Base-by-base conservation (phyloP, 352 stramenopile species). In the Phytophthora nicotianae region DNA sequence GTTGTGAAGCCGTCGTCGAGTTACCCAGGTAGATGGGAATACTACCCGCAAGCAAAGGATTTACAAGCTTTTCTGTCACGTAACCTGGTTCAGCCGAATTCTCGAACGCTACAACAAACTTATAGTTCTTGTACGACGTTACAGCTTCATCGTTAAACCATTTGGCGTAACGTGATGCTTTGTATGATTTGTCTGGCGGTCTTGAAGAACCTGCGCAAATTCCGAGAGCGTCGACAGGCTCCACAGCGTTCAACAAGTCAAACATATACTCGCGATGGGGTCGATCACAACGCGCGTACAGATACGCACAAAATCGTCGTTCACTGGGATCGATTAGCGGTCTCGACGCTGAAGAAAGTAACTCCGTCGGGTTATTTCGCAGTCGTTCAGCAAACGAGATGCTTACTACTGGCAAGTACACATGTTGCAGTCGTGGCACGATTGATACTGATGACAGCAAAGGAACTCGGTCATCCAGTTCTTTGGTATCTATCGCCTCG, bases 81-180 rank as follows among this genome's bases (percentile, higher is more conserved):
- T 88, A 89, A 14, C 81, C 83, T 0, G 63, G 52, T 8, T 41
- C 58, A 2, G 58, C 42, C 3, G 60, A 57, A 57, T 89, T 87
- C 27, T 92, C 77, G 33, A 90, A 92, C 16, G 79, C 75, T 49
- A 92, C 70, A 5, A 85, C 81, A 48, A 92, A 68, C 9, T 68
- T 68, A 23, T 68, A 68, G 16, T 14, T 13, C 32, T 53, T 23
- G 64, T 70, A 86, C 4, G 42, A 59, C 1, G 27, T 19, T 2
- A 86, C 66, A 8, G 74, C 77, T 13, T 75, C 72, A 33, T 79
- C 67, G 23, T 81, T 70, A 48, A 68, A 79, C 57, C 65, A 82
- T 20, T 43, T 58, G 2, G 32, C 52, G 11, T 53, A 63, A 0
- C 62, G 21, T 10, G 63, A 67, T 0, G 16, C 2, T 40, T 53